A percentile compares a stretch with the other conserved stretches of the same genome.
Evolutionary conservation across 805 yeast species (phyloP).

Genomic region (Kregervanrija delftensis): DNA sequence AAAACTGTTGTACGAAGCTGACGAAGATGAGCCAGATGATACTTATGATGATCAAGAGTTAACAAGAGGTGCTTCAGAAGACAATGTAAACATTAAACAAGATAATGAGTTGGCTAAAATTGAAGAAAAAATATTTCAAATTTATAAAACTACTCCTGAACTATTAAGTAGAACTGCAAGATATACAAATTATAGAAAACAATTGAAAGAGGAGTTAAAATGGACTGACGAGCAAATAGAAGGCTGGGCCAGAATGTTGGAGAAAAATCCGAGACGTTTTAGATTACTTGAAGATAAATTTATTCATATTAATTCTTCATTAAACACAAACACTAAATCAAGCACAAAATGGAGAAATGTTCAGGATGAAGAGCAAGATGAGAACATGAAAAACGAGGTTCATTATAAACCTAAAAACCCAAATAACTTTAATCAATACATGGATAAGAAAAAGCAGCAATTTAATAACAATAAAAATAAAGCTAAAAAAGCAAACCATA

Average conservation of each 20-base stretch:
- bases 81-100: slow-evolving; percentile 29
- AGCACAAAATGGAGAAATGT: slow-evolving; percentile 17
- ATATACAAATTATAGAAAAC: slow-evolving; percentile 38
- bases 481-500: slow-evolving; percentile 55
- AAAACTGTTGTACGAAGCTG: slow-evolving; percentile 58
- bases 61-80: slow-evolving; percentile 25
- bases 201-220: slow-evolving; percentile 42
- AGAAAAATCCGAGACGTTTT: slow-evolving; percentile 56
- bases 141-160: slow-evolving; percentile 44
- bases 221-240: slow-evolving; percentile 92
- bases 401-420: background rate
- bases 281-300: slow-evolving; percentile 56
- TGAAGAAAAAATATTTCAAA: slow-evolving; percentile 52
- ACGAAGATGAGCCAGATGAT: slow-evolving; percentile 85
- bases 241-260: slow-evolving; percentile 83
- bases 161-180: slow-evolving; percentile 45
- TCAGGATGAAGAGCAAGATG: slow-evolving; percentile 5
- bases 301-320: slow-evolving; percentile 33
- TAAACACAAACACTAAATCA: slow-evolving; percentile 17
- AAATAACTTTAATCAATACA: slow-evolving; percentile 9
- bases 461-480: slow-evolving; percentile 50
- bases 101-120: slow-evolving; percentile 12
- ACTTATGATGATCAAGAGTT: slow-evolving; percentile 55
- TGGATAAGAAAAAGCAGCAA: slow-evolving; percentile 25
- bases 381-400: background rate